Base-by-base conservation (phyloP, 2,329 filamentous ascomycete genomes). In the Macrophomina tecta region DNA sequence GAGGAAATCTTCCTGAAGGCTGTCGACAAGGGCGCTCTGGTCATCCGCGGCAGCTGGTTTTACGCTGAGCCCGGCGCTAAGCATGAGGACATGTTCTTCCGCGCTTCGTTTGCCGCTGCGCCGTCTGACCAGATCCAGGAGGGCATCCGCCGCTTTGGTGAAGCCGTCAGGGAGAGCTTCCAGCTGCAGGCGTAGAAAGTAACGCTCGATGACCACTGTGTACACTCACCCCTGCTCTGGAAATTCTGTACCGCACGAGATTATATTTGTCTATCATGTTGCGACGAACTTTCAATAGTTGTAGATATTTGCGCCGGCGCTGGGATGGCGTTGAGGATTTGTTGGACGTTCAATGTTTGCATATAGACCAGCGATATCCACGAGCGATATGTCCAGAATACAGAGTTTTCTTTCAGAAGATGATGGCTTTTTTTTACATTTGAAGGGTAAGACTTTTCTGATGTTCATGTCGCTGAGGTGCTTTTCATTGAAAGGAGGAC, bases 21-120 rank as follows among this genome's bases (percentile, higher is more conserved):
- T 69, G 90, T 97, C 66, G 86, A 89, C 3, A 86, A 90, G 72
- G 91, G 92, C 28, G 92, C 95, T 4, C 84, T 99, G 53, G 84
- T 95, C 2, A 93, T 91, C 67, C 86, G 91, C 56, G 95, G 95
- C 3, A 94, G 90, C 56, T 99, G 94, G 94, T 99, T 98, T 85
- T 86, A 88, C 67, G 91, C 94, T 0, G 90, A 95, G 75, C 86
- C 85, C 51, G 83, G 86, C 56, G 84, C 82, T 11, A 77, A 80
- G 64, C 82, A 83, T 61, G 74, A 83, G 80, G 90, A 89, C 34
- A 83, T 97, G 79, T 97, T 92, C 82, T 96, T 98, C 84, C 87
- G 95, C 63, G 89, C 92, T 4, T 99, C 94, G 0, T 99, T 91
- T 81, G 94, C 94, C 0, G 90, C 93, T 45, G 93, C 93, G 2